Base-by-base conservation (phyloP, 768 basidiomycete genomes). In the Royoungia palumana region DNA sequence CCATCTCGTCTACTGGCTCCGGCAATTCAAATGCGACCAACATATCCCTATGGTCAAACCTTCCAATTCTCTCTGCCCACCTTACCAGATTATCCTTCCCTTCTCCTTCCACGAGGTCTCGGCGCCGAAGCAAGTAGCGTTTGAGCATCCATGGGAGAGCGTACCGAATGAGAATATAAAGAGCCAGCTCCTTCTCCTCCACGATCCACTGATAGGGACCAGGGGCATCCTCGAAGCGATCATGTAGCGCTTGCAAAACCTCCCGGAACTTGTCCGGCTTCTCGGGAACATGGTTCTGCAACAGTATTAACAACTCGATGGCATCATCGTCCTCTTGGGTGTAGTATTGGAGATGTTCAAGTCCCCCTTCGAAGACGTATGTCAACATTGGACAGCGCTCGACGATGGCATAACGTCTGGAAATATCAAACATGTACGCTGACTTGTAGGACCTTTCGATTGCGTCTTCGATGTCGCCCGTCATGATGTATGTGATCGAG, bases 401-500 rank as follows among this genome's bases (percentile, higher is more conserved):
- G 24, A 64, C n/a, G 46, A 65, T 51, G 35, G 43, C 51, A 44
- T 57, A 57, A 8, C 55, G 57, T 51, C 59, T 60, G 37, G 63
- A 60, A 24, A 63, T 44, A 3, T 65, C 62, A 43, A 63, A 60
- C 58, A 63, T 57, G 57, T 48, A 57, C 14, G 60, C 47, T 24
- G 53, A 55, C 20, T n/a, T 55, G 41, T 62, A 54, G 21, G 62
- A 64, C 48, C 38, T 59, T 9, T 22, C 22, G 44, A 64, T 62
- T 5, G 57, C 61, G 17, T 30, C 60, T 43, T 60, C 57, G 22
- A 64, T 57, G 22, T 65, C 62, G 6, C 50, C 53, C 4, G 53
- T 11, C 55, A 64, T 50, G 46, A 65, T 57, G 35, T 65, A 65
- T 19, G 56, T 65, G 42, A 64, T 63, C 14, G 61, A 63, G 21